These are phyloP conservation scores for Thermothielavioides terrestris DNA, from an alignment of 495 filamentous ascomycete species.

Conservation along the genomic window DNA sequence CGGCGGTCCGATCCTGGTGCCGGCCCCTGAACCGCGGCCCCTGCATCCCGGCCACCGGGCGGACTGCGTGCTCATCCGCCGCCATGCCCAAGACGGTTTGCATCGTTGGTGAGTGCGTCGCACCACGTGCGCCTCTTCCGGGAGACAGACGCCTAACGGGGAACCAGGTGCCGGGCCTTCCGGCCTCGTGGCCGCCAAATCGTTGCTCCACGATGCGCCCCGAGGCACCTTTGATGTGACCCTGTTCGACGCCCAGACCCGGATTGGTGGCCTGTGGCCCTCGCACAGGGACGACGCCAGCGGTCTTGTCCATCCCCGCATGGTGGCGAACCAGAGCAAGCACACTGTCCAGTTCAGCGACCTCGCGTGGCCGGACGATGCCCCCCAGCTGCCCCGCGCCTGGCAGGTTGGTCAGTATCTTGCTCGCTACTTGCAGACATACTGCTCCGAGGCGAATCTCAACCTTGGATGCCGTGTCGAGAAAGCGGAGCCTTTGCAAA, in stretches of 20 bases:
- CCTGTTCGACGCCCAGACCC: conserved; percentile 56
- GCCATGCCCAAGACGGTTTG: conserved; percentile 51
- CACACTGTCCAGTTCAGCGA: conserved; percentile 77
- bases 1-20: conserved; percentile 5
- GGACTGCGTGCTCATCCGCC: not conserved
- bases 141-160: too few species aligned
- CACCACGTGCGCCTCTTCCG: too few species aligned
- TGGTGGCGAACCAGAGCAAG: conserved; percentile 71
- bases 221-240: conserved; percentile 54
- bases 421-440: conserved; percentile 50
- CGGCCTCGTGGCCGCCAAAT: conserved; percentile 75
- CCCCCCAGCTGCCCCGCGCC: conserved; percentile 61
- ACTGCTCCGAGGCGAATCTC: conserved; percentile 43
- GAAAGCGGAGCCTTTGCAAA: conserved; percentile 28
- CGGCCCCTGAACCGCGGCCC: not conserved
- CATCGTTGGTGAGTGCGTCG: conserved; percentile 53
- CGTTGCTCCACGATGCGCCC: conserved; percentile 53
- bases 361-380: conserved; percentile 51
- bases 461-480: conserved; percentile 47
- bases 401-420: conserved; percentile 71
- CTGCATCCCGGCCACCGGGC: not conserved
- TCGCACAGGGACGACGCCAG: conserved; percentile 30
- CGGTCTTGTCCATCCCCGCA: conserved; percentile 53
- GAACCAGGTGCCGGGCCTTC: conserved; percentile 65
- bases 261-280: conserved; percentile 75